These are phyloP conservation scores for Skeletonema menzelii DNA, from an alignment of 108 stramenopile species.

Conservation along the genomic window DNA sequence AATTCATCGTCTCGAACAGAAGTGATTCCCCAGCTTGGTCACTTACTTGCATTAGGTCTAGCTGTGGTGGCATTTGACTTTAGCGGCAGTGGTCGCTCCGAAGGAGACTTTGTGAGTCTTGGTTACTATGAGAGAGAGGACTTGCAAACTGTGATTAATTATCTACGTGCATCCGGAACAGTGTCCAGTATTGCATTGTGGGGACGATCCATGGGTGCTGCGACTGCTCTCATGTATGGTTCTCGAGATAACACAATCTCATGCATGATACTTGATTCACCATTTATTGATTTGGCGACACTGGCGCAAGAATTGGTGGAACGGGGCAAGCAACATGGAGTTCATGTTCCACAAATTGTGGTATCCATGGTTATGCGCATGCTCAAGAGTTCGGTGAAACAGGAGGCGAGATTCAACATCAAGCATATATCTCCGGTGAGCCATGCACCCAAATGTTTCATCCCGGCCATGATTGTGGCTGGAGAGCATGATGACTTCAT, in stretches of 20 bases:
- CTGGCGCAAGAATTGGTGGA: constrained; percentile 79
- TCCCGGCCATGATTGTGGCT: constrained; percentile 76
- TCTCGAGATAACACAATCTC: constrained; percentile 69
- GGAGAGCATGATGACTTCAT: constrained; percentile 75
- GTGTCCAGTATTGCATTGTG: constrained; percentile 72
- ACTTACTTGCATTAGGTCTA: constrained; percentile 77
- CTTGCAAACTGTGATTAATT: constrained; percentile 47
- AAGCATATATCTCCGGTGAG: constrained; percentile 56
- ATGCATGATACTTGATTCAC: constrained; percentile 78
- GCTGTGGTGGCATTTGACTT: constrained; percentile 83
- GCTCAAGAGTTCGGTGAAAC: constrained; percentile 56
- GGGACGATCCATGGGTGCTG: constrained; percentile 91
- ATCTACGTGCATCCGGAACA: constrained; percentile 55
- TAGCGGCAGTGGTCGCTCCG: constrained; percentile 69
- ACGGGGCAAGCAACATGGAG: constrained; percentile 57
- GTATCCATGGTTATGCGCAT: constrained; percentile 48
- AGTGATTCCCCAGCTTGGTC: constrained; percentile 87
- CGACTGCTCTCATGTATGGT: constrained; percentile 84
- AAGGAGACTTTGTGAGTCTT: constrained; percentile 80
- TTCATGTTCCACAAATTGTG: constrained; percentile 41
- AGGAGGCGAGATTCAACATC: constrained; percentile 60
- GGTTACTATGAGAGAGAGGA: constrained; percentile 86
- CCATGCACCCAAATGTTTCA: constrained; percentile 61
- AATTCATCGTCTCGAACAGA: constrained; percentile 89
- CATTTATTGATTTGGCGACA: constrained; percentile 69